phyloP scores from a whole-genome alignment of 495 filamentous ascomycete species.

The Cercophora samala region DNA sequence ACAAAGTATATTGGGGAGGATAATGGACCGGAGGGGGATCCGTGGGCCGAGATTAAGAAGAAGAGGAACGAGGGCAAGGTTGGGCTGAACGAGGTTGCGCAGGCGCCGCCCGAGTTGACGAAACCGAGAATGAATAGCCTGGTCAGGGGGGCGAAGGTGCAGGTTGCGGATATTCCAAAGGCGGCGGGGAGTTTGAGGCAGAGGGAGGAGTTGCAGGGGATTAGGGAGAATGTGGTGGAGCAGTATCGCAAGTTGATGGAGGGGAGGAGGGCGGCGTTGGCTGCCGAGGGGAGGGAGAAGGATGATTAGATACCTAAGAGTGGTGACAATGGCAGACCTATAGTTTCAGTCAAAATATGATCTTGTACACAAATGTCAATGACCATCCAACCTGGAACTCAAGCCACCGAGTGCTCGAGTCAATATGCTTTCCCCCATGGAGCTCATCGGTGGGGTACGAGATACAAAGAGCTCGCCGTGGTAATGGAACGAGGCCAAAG shows the following conservation, averaged over 20 bases:
- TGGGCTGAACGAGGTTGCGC: conserved; percentile 71
- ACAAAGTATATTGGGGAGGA: conserved; percentile 41
- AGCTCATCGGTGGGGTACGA: conserved; percentile 4
- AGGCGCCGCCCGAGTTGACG: conserved; percentile 75
- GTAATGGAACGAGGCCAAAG: not conserved
- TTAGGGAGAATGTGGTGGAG: conserved; percentile 74
- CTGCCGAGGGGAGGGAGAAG: not conserved
- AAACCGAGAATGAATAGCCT: conserved; percentile 65
- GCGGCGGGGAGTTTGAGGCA: conserved; percentile 73
- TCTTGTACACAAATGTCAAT: not conserved
- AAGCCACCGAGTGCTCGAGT: not conserved
- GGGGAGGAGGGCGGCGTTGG: conserved; percentile 46
- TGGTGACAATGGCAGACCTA: not conserved
- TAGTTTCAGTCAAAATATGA: not conserved
- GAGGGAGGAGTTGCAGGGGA: conserved; percentile 75
- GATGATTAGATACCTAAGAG: too few relatives aligned
- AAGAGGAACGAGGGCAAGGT: conserved; percentile 57
- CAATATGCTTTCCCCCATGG: not conserved
- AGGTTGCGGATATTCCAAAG: conserved; percentile 72
- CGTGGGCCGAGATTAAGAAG: conserved; percentile 71
- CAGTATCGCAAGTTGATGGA: conserved; percentile 79
- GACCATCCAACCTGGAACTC: not conserved
- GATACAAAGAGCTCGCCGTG: not conserved
- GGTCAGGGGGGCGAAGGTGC: conserved; percentile 64
- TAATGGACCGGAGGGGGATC: conserved; percentile 56